Evolutionary conservation across 1,139 yeast genomes (phyloP).

Genomic region (Pichia sp.): DNA sequence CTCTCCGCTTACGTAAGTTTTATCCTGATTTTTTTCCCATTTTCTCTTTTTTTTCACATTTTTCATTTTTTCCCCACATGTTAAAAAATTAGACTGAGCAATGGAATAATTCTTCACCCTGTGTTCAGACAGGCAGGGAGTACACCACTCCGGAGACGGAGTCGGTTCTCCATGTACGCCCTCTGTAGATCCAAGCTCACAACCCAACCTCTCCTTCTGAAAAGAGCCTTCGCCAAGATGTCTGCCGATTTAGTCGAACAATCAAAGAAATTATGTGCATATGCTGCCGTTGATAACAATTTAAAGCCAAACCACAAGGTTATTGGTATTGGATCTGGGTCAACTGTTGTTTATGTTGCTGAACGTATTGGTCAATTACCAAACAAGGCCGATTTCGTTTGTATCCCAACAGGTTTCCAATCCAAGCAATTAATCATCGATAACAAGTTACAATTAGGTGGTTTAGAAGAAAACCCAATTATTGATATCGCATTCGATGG

Average conservation of each 20-base stretch:
- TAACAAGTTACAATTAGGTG: slow-evolving; percentile 76
- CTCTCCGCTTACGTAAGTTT: too few species aligned
- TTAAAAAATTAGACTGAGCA: too few species aligned
- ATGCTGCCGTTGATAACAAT: slow-evolving; percentile 88
- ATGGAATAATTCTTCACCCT: too few species aligned
- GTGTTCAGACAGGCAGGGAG: too few species aligned
- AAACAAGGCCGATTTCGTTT: slow-evolving; percentile 59
- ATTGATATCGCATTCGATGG: slow-evolving; percentile 97
- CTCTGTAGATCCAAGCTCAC: too few species aligned
- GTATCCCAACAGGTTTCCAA: slow-evolving; percentile 97
- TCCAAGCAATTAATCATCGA: slow-evolving; percentile 81
- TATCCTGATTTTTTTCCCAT: too few species aligned
- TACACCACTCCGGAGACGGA: too few species aligned
- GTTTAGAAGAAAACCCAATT: slow-evolving; percentile 76
- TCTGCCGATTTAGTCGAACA: slow-evolving; percentile 47
- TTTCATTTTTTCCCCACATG: too few species aligned
- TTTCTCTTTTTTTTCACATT: too few species aligned
- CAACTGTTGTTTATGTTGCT: slow-evolving; percentile 95
- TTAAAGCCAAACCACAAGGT: slow-evolving; percentile 68
- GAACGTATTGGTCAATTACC: slow-evolving; percentile 80
- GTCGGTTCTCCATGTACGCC: too few species aligned
- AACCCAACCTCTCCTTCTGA: too few species aligned
- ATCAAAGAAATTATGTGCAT: slow-evolving; percentile 87
- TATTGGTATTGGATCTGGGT: slow-evolving; percentile 95
- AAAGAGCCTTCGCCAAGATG: slow-evolving; percentile 9